Evolutionary conservation across 2,329 filamentous ascomycete species (phyloP), one percentile per base, ranked within the genome.

Genomic region (Trichoderma aggressivum): DNA sequence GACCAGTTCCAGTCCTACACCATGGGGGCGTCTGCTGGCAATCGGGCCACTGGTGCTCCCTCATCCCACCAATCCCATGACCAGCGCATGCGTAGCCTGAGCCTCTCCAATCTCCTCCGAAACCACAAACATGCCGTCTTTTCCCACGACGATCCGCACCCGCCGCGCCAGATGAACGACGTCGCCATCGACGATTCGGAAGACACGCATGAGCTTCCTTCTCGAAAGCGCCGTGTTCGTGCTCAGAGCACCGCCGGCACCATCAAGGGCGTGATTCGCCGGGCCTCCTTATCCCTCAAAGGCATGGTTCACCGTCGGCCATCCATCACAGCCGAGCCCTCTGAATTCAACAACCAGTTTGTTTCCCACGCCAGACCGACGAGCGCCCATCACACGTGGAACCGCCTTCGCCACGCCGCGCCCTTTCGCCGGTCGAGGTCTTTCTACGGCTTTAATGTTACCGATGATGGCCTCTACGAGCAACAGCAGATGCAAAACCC

Each of bases 201-300:
- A 64, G 75, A 78, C 26, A 69, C 72, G 16, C 71, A 77, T 56
- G 77, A 77, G n/a, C 68, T 73, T 60, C 68, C 71, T 32, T 69
- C 72, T 18, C 74, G 76, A 24, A 72, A 71, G 21, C 73, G 74
- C 55, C 73, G 79, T 62, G 74, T 76, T 71, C 75, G 79, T 21
- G 72, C 75, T 30, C 74, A 75, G 16, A 75, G 76, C 58, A 71
- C 74, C 5, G 74, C 79, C 0, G 78, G 78, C 60, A 80, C 80
- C 60, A 77, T 89, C 70, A 87, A 84, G 76, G 83, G 85, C 61
- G 86, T 85, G 73, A 81, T 89, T 63, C 84, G 87, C 28, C 82
- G 88, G 11, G 88, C 87, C 0, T 89, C 88, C 3, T 75, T 87
- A 66, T 87, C 86, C 10, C 76, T 89, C 64, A 85, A 85, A 75